Base-by-base conservation (phyloP, 352 stramenopile species). In the Phytophthora kernoviae region DNA sequence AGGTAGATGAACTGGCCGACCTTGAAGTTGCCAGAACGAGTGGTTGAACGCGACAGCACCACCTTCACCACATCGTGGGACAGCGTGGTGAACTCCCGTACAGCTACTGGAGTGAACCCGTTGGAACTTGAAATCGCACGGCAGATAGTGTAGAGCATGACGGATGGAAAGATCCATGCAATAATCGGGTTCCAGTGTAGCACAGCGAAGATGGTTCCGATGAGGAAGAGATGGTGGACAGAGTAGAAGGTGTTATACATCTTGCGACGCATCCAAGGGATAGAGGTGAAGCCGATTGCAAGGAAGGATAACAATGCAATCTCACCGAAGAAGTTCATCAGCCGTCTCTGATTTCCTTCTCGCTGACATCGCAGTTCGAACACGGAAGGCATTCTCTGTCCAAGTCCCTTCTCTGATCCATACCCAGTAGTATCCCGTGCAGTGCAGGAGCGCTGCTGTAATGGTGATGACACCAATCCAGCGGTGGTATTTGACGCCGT, bases 1-100 rank as follows among this genome's bases (percentile, higher is more conserved):
- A 84, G 26, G 52, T 83, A 84, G 8, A 84, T 64, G 27, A 83
- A 78, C 32, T 81, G 70, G 2, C 73, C 73, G 9, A 73, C 50
- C 24, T 79, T 61, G 49, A 62, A 84, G 39, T 60, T 17, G 0
- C 65, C 55, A 0, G 42, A 39, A 2, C 8, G 39, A n/a, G 50
- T 39, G 11, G 49, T 54, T 10, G 58, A 76, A 6, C 59, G 59
- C 1, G 43, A 47, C 8, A 87, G 22, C n/a, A 75, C 64, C 40
- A 87, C 42, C 37, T 84, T 73, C 42, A 75, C 30, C 12, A 84
- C 51, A 15, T 62, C 55, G 17, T 65, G 51, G 0, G 55, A 64
- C 4, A 79, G 36, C 5, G 47, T 58, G 1, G 62, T 67, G 27
- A 79, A 68, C 33, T 75, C 65, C 9, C 58, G 48, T 10, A 87